These are phyloP conservation scores for Cryptosporidium sp. DNA, from an alignment of 169 alveolate genomes.

Conservation along the genomic window DNA sequence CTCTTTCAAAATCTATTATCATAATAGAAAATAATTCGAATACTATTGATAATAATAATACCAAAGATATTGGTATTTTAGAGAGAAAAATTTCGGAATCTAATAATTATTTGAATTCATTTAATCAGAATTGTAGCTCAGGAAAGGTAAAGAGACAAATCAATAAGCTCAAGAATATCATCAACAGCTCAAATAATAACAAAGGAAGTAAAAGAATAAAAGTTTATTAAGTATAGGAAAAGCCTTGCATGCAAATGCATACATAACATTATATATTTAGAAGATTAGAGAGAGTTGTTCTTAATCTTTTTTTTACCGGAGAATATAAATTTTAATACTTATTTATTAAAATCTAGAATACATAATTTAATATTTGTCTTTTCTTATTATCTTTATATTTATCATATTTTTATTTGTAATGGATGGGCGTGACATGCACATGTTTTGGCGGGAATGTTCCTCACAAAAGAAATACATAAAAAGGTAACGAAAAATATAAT, in stretches of 20 bases:
- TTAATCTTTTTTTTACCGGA: neutral
- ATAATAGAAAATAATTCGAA: neutral
- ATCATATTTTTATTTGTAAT: too few species aligned
- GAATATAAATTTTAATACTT: neutral
- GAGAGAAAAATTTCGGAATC: slow-evolving; percentile 26
- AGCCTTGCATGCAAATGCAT: neutral
- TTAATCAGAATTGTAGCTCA: slow-evolving; percentile 27
- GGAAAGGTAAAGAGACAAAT: slow-evolving; percentile 63
- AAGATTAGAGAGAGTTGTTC: neutral
- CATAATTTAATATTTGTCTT: too few species aligned
- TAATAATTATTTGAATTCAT: slow-evolving; percentile 4
- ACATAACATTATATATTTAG: neutral
- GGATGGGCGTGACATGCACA: neutral
- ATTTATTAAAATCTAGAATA: neutral
- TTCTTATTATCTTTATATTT: neutral
- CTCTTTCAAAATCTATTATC: slow-evolving; percentile 37
- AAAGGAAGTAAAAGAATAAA: slow-evolving; percentile 4
- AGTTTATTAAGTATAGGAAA: neutral
- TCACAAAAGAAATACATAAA: neutral
- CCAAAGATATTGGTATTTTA: neutral
- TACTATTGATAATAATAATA: too few species aligned
- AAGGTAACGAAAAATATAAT: neutral
- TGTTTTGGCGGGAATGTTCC: neutral
- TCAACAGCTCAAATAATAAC: slow-evolving; percentile 21
- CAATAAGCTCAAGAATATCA: slow-evolving; percentile 34